Conservation (phyloP, 768 basidiomycete species). For the Termitomyces sp. region DNA sequence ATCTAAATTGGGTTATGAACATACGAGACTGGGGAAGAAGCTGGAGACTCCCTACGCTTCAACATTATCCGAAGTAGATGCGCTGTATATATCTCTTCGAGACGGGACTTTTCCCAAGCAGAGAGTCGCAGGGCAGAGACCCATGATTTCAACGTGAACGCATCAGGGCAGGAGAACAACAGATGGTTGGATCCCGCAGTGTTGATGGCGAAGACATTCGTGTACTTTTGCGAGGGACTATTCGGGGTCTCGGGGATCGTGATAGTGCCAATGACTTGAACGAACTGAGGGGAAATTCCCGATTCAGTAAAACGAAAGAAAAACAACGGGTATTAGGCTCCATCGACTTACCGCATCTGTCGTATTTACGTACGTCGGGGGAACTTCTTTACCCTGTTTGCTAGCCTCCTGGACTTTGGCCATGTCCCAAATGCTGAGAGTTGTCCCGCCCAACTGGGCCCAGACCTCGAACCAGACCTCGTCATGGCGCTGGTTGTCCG, state of each 20-base stretch:
- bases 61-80: slow-evolving; percentile 83
- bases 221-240: slow-evolving; percentile 50
- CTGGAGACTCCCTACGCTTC: slow-evolving; percentile 21
- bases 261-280: slow-evolving; percentile 72
- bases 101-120: slow-evolving; percentile 90
- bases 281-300: slow-evolving; percentile 42
- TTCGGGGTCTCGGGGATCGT: slow-evolving; percentile 51
- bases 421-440: slow-evolving; percentile 91
- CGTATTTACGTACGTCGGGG: slow-evolving; percentile 81
- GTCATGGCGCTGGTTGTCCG: slow-evolving; percentile 56
- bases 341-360: slow-evolving; percentile 72
- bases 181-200: slow-evolving; percentile 90
- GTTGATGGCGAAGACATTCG: slow-evolving; percentile 85
- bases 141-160: slow-evolving; percentile 76
- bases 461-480: slow-evolving; percentile 83
- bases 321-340: too few relatives aligned
- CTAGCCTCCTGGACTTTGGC: slow-evolving; percentile 80
- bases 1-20: slow-evolving; percentile 22
- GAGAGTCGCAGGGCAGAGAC: slow-evolving; percentile 84
- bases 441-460: slow-evolving; percentile 87
- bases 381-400: slow-evolving; percentile 73
- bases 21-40: not conserved
- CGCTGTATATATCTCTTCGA: slow-evolving; percentile 97
- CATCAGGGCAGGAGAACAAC: slow-evolving; percentile 79
- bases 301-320: too few relatives aligned